Percentiles rank a stretch among this genome's conserved stretches.
Conservation (phyloP, 2,329 filamentous ascomycete genomes). For the Trichoderma sp. region DNA sequence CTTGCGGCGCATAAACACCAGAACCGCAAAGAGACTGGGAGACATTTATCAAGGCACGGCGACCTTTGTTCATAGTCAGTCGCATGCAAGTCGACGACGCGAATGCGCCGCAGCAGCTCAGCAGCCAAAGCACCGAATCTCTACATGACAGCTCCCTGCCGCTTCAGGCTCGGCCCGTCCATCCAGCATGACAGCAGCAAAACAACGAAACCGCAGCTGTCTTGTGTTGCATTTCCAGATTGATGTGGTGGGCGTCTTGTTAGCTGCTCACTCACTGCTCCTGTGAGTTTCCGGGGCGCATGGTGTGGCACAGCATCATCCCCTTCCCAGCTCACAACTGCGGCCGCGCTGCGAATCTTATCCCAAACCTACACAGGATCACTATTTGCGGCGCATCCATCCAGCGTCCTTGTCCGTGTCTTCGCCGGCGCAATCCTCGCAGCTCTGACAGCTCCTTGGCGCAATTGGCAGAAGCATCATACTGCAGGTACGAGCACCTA, state of each 20-base stretch:
- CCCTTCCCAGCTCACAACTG: conserved; percentile 19
- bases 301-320: conserved; percentile 19
- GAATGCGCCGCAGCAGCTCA: too few species aligned
- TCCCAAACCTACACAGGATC: background rate
- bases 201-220: conserved; percentile 4
- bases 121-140: too few species aligned
- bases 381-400: background rate
- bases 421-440: background rate
- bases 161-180: background rate
- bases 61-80: too few species aligned
- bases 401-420: background rate
- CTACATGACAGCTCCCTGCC: background rate
- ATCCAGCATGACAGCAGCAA: background rate
- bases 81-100: too few species aligned
- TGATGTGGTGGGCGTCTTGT: background rate
- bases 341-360: conserved; percentile 22
- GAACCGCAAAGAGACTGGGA: background rate
- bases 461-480: background rate
- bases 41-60: background rate
- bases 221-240: conserved; percentile 9
- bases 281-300: conserved; percentile 3
- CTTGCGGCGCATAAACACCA: background rate
- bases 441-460: conserved; percentile 1
- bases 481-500: background rate
- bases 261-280: background rate